Percentiles rank a stretch among this genome's conserved stretches.
phyloP scores from a whole-genome alignment of 129 eudicot genomes.

The Deinandra increscens region DNA sequence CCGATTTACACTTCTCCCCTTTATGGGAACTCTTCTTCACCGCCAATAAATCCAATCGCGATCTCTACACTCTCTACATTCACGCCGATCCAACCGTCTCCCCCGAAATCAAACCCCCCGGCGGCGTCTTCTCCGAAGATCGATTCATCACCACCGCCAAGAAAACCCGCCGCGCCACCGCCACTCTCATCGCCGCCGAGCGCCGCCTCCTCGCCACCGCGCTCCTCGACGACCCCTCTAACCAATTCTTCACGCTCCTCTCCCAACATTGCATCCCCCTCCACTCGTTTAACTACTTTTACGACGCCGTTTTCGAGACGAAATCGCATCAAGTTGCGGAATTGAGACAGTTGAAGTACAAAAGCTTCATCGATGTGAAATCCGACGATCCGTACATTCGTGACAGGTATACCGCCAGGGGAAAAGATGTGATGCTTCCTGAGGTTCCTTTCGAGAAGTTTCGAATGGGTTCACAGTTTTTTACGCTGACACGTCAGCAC shows the following conservation, averaged over 20 bases:
- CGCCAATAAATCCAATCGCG: not conserved
- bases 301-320: constrained; percentile 36
- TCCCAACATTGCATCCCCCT: constrained; percentile 85
- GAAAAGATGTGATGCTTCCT: constrained; percentile 66
- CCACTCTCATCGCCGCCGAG: constrained; percentile 82
- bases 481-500: constrained; percentile 55
- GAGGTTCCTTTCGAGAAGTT: constrained; percentile 61
- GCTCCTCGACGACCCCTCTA: constrained; percentile 56
- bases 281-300: constrained; percentile 58
- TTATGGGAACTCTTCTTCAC: constrained; percentile 65
- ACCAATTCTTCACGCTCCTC: constrained; percentile 60
- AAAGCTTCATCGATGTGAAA: constrained; percentile 69
- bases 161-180: constrained; percentile 62
- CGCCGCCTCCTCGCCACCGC: constrained; percentile 86
- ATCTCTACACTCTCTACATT: constrained; percentile 61
- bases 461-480: constrained; percentile 87
- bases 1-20: constrained; percentile 67
- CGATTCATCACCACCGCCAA: constrained; percentile 47
- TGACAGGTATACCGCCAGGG: constrained; percentile 78
- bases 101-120: constrained; percentile 37
- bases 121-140: constrained; percentile 51
- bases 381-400: constrained; percentile 33
- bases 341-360: constrained; percentile 17
- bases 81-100: constrained; percentile 66
- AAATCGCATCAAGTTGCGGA: constrained; percentile 34